phyloP scores from a whole-genome alignment of 257 asterid species.

The Knoxia roxburghii region DNA sequence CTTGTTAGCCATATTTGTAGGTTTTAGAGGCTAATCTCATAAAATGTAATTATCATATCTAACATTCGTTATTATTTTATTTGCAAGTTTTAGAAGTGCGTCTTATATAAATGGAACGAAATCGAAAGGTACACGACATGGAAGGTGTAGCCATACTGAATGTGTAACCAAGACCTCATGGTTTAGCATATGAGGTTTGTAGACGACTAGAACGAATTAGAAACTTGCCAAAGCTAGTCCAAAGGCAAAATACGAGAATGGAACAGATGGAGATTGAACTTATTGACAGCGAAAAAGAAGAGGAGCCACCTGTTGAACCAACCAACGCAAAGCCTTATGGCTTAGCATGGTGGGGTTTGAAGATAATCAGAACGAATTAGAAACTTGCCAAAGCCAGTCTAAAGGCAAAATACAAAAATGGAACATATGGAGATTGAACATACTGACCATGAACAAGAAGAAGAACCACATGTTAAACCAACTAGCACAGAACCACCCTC shows the following conservation, averaged over 20 bases:
- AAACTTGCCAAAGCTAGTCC: background rate
- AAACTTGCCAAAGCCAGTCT: background rate
- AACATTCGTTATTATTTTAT: too few species aligned
- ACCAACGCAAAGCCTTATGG: background rate
- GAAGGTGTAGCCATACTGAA: background rate
- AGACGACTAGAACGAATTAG: constrained; percentile 37
- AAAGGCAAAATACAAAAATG: background rate
- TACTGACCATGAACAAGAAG: background rate
- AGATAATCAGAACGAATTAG: constrained; percentile 38
- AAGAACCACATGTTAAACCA: constrained; percentile 6
- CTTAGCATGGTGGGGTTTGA: background rate
- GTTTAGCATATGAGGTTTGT: background rate
- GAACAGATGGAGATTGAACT: constrained; percentile 17
- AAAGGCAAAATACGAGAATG: background rate
- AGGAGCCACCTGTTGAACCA: constrained; percentile 10
- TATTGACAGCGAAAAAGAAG: constrained; percentile 23
- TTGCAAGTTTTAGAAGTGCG: too few species aligned
- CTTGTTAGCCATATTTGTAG: too few species aligned
- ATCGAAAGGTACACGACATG: background rate
- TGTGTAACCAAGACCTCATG: background rate
- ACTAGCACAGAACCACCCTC: background rate
- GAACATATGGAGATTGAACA: constrained; percentile 18
- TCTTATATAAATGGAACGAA: constrained; percentile 17
- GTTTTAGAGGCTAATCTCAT: too few species aligned
- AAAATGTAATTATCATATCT: too few species aligned